Base-by-base conservation (phyloP, 495 filamentous ascomycete genomes). In the Hyaloscypha finlandica region DNA sequence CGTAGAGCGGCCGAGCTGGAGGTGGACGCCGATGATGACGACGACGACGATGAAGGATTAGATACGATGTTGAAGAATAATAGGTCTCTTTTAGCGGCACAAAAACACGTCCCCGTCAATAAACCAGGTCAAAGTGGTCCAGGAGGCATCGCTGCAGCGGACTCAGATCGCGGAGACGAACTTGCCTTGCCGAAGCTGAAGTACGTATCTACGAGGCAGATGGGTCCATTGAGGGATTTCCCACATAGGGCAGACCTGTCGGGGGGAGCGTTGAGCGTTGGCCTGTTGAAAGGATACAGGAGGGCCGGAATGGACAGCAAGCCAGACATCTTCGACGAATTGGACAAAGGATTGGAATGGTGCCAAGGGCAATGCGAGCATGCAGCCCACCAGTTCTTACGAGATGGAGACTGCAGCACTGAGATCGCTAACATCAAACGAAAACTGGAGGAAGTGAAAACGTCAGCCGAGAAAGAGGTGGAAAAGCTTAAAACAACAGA, bases 341-440 rank as follows among this genome's bases (percentile, higher is more conserved):
- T 91, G 1, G 93, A 96, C 70, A 89, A 87, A 73, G 84, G 86
- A 1, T 80, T 97, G 59, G 92, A 97, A 72, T 84, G 85, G 61
- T 90, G 90, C 14, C 91, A 96, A 73, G 84, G 81, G 56, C 84
- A 92, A 71, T 96, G 91, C 75, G 93, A 96, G 77, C 86, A 87
- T 61, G 93, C 86, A 16, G 93, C 93, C 2, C 93, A 94, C 75
- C 91, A 95, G 74, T 92, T 96, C 64, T 82, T 97, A 14, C 86
- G 93, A 25, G 87, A 91, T 61, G 93, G 93, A 25, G 88, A 94
- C 66, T 97, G 93, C 76, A 81, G 78, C 20, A 81, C 84, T 25
- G 91, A 96, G 77, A 83, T 96, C 19, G 79, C 83, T 14, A 87
- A 86, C 32, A 90, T 93, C 53, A 86, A 89, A 72, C 78, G 80